Evolutionary conservation across 805 yeast species (phyloP).

Genomic region (Candida anglica): DNA sequence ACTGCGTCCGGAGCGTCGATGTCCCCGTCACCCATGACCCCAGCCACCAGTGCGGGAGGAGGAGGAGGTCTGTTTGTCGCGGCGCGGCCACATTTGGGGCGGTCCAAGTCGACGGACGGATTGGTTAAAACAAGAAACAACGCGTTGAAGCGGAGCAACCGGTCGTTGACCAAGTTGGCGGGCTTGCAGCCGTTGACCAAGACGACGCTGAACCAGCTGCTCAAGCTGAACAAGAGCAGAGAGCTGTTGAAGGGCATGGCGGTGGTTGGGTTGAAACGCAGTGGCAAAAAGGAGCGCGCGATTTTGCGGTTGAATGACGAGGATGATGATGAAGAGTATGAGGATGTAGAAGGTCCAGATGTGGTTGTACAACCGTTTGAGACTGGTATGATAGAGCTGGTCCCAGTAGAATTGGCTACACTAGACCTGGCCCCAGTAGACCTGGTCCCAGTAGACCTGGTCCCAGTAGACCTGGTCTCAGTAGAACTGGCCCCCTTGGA

Average conservation of each 20-base stretch:
- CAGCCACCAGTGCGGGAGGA: no score
- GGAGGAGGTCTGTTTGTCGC: no score
- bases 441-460: no score
- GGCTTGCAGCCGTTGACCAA: conserved; percentile 34
- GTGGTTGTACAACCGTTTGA: background rate
- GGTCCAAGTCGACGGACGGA: conserved; percentile 41
- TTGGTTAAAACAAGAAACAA: conserved; percentile 17
- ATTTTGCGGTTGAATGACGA: conserved; percentile 37
- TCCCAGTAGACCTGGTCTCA: no score
- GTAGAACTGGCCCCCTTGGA: no score
- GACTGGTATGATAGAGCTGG: conserved; percentile 2
- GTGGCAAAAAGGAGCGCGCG: conserved; percentile 35
- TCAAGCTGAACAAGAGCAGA: conserved; percentile 27
- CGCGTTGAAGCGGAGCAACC: conserved; percentile 27
- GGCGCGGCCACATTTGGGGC: conserved; percentile 26
- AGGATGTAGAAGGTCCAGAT: conserved; percentile 21
- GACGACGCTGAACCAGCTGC: conserved; percentile 14
- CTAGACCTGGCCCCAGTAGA: no score
- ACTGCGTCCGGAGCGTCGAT: no score
- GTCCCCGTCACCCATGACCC: no score
- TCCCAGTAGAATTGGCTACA: no score
- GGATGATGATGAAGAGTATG: conserved; percentile 25
- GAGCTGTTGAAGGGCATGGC: conserved; percentile 28
- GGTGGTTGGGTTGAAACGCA: conserved; percentile 30
- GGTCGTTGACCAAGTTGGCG: conserved; percentile 33